Evolutionary conservation across 2,329 filamentous ascomycete genomes (phyloP), one percentile per base, ranked within the genome.

Genomic region (Hansfordia pulvinata): DNA sequence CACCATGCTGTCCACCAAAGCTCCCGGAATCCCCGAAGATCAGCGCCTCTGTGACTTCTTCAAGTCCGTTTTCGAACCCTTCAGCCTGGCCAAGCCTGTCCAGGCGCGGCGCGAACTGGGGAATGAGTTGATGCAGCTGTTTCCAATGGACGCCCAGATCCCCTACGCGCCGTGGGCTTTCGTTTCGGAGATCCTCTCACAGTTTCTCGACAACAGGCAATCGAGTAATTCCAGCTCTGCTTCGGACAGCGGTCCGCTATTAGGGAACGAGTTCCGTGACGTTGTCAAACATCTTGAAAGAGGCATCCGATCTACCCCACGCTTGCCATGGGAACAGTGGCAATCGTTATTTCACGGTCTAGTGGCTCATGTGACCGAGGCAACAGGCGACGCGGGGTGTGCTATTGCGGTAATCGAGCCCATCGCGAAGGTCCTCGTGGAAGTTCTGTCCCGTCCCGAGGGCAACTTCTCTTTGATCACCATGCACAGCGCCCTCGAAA

Each of bases 351-450:
- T 82, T 27, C 54, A 64, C 7, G 49, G 59, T 1, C 52, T 82
- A 7, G 55, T 67, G 3, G 50, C 60, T 7, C 65, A 69, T 27
- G 66, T 76, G 6, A 63, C 59, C 11, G 54, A 62, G 9, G 73
- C 83, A 35, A 67, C 68, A 27, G 80, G 82, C 3, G 73, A 83
- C 34, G 66, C 69, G 10, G 76, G 72, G 5, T 62, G 76, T 20
- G 68, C 74, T 5, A 58, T 80, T 26, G 65, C 69, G 14, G 61
- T 84, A 2, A 58, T 86, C 20, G 83, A 92, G 33, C 78, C 77
- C 2, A 41, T 90, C 4, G 69, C 80, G 1, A 75, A 69, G 37
- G 41, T 50, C 2, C 37, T 78, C 4, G 39, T 58, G 19, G 58
- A 61, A 29, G 51, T 37, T 34, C 37, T 45, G 2, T 26, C 41